These are phyloP conservation scores for Apiotrichum laibachii DNA, from an alignment of 1,284 basidiomycete genomes.

Conservation along the genomic window DNA sequence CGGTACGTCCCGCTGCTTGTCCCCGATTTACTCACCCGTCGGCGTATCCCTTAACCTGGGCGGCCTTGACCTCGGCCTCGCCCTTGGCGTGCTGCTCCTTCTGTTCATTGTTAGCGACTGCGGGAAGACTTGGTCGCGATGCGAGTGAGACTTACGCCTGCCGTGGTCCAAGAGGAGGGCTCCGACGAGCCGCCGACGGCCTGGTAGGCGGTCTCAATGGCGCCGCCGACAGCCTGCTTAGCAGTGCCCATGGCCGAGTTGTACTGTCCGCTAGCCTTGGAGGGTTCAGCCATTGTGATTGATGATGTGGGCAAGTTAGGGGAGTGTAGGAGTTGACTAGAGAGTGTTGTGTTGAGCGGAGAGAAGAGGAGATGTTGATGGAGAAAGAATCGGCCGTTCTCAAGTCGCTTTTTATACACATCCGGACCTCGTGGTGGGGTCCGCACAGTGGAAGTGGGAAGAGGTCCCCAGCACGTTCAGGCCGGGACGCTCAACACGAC, in stretches of 20 bases:
- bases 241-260: constrained; percentile 9
- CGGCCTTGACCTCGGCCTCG: constrained; percentile 55
- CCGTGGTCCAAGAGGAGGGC: constrained; percentile 25
- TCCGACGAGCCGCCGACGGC: constrained; percentile 44
- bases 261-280: constrained; percentile 63
- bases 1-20: too few species aligned
- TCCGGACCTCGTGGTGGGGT: too few species aligned
- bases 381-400: too few species aligned
- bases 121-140: neutral
- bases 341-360: too few species aligned
- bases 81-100: constrained; percentile 63
- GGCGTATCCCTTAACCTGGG: constrained; percentile 50
- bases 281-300: constrained; percentile 42
- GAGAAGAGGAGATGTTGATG: too few species aligned
- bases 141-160: neutral
- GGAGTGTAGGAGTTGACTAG: neutral
- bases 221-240: too few species aligned
- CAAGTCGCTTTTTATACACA: too few species aligned
- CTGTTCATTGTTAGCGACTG: constrained; percentile 41
- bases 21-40: constrained; percentile 59
- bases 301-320: neutral
- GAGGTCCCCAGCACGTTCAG: too few species aligned
- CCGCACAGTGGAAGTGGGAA: too few species aligned
- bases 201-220: constrained; percentile 46
- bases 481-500: too few species aligned